Evolutionary conservation across 2,329 filamentous ascomycete genomes (phyloP).

Genomic region (Dendrostoma leiphaemia): DNA sequence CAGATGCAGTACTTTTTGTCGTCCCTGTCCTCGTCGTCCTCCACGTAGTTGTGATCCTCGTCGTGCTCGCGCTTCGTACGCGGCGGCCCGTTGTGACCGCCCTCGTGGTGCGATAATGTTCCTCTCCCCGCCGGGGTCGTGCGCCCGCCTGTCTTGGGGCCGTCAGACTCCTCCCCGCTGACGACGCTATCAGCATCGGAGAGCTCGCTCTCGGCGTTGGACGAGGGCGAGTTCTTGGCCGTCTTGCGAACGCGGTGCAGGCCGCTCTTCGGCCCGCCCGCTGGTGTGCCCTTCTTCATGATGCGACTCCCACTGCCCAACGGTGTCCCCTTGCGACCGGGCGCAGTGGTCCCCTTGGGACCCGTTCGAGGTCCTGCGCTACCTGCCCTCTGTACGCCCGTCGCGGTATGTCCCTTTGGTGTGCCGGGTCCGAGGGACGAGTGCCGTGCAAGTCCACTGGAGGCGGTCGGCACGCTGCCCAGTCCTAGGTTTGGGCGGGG

Average conservation of each 20-base stretch:
- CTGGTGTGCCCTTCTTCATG: conserved; percentile 43
- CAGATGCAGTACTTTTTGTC: conserved; percentile 84
- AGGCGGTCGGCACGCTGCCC: conserved; percentile 47
- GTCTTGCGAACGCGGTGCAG: conserved; percentile 62
- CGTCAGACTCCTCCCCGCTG: conserved; percentile 51
- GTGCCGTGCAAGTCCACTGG: conserved; percentile 60
- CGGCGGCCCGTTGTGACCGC: conserved; percentile 22
- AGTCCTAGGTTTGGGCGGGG: conserved; percentile 47
- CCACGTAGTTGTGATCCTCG: conserved; percentile 49
- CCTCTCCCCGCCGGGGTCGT: conserved; percentile 33
- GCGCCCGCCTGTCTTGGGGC: conserved; percentile 32
- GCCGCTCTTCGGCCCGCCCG: conserved; percentile 49
- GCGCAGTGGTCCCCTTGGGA: conserved; percentile 41
- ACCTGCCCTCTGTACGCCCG: conserved; percentile 40
- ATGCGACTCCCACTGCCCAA: conserved; percentile 33
- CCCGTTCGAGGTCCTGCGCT: conserved; percentile 58
- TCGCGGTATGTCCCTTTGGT: conserved; percentile 44
- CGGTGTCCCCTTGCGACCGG: conserved; percentile 49
- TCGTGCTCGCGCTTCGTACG: conserved; percentile 24
- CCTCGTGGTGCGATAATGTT: conserved; percentile 18
- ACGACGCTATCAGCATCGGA: conserved; percentile 57
- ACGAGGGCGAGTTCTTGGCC: conserved; percentile 60
- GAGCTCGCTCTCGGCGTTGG: conserved; percentile 62
- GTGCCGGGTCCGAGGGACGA: conserved; percentile 63
- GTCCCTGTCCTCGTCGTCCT: conserved; percentile 70